Conservation (phyloP, 2,329 filamentous ascomycete genomes). For the Plenodomus lindquistii region DNA sequence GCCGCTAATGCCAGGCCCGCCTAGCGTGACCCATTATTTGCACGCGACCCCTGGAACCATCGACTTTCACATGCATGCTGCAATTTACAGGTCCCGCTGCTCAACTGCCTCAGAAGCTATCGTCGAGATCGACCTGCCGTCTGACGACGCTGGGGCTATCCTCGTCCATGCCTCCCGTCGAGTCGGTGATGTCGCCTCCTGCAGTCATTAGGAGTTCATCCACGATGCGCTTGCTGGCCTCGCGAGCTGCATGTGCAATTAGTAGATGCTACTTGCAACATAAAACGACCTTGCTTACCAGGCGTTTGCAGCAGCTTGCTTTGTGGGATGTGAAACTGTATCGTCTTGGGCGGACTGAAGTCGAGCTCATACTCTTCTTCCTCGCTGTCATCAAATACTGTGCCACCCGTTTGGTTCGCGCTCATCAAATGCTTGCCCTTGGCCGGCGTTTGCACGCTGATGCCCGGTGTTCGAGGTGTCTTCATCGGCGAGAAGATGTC, state of each 20-base stretch:
- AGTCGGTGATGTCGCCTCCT: conserved; percentile 61
- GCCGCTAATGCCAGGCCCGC: conserved; percentile 13
- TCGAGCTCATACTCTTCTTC: conserved; percentile 60
- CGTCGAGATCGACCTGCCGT: conserved; percentile 51
- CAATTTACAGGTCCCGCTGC: not conserved
- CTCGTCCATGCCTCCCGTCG: conserved; percentile 46
- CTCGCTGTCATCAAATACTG: conserved; percentile 74
- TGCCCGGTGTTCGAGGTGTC: conserved; percentile 71
- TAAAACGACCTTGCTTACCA: conserved; percentile 54
- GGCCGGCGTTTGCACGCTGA: conserved; percentile 78
- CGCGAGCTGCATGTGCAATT: conserved; percentile 59
- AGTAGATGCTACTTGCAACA: conserved; percentile 2
- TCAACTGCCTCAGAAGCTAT: conserved; percentile 47
- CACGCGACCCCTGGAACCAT: conserved; percentile 1
- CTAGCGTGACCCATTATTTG: conserved; percentile 11
- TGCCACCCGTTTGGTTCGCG: conserved; percentile 49
- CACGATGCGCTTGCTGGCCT: conserved; percentile 80
- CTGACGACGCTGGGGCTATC: conserved; percentile 55
- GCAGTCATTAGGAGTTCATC: conserved; percentile 78
- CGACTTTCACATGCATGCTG: conserved; percentile 3
- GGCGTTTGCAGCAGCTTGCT: conserved; percentile 80
- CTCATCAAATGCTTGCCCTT: conserved; percentile 48
- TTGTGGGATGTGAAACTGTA: conserved; percentile 80
- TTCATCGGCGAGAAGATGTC: conserved; percentile 81
- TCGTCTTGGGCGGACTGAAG: conserved; percentile 91